Conservation (phyloP, 1,284 basidiomycete genomes). For the Psilocybe mexicana region DNA sequence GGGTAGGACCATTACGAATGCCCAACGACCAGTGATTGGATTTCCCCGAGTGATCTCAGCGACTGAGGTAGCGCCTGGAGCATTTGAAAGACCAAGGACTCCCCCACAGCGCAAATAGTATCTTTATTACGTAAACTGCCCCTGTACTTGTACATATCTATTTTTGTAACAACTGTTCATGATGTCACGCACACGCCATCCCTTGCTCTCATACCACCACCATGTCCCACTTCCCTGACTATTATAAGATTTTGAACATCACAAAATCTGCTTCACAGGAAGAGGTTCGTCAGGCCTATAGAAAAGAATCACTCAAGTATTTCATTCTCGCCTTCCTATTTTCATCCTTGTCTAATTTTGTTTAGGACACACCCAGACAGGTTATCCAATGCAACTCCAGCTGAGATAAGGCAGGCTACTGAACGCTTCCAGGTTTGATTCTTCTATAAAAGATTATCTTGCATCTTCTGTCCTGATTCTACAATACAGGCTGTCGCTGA, state of each 20-base stretch:
- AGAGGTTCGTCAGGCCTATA: conserved; percentile 82
- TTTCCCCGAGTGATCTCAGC: conserved; percentile 29
- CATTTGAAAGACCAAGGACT: conserved; percentile 46
- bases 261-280: conserved; percentile 63
- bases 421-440: conserved; percentile 75
- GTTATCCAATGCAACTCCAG: conserved; percentile 70
- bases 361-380: conserved; percentile 87
- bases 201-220: conserved; percentile 17
- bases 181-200: conserved; percentile 21
- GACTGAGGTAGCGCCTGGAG: conserved; percentile 32
- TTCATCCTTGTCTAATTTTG: not conserved
- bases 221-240: conserved; percentile 72
- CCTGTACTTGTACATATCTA: conserved; percentile 11
- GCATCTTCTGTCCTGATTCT: not conserved
- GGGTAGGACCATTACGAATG: conserved; percentile 20
- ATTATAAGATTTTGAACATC: conserved; percentile 68
- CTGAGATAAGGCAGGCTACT: conserved; percentile 75
- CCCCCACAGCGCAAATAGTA: conserved; percentile 33
- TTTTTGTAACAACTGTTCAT: conserved; percentile 8
- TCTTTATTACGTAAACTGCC: conserved; percentile 4
- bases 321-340: conserved; percentile 1
- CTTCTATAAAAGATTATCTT: not conserved
- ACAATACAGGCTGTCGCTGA: conserved; percentile 83
- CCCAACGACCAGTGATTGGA: conserved; percentile 33
- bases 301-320: conserved; percentile 72